These are phyloP conservation scores for Penicillium simplicissimum DNA, from an alignment of 495 filamentous ascomycete genomes.

Conservation along the genomic window DNA sequence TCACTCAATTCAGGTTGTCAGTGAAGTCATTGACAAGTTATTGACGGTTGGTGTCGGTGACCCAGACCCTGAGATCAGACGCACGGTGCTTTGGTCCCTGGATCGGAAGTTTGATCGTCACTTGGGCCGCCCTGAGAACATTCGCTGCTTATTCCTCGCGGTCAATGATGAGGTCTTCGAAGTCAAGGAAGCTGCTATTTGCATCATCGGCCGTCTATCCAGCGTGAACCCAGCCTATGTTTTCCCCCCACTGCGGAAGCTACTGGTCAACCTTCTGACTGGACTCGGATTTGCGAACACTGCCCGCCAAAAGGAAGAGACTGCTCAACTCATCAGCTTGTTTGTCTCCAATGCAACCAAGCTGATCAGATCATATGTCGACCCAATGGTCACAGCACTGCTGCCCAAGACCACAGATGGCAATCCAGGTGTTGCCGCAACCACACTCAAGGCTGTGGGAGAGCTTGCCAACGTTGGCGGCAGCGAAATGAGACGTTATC, in stretches of 20 bases:
- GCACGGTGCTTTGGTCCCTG: slow-evolving; percentile 81
- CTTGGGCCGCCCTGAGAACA: slow-evolving; percentile 92
- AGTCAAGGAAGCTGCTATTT: slow-evolving; percentile 90
- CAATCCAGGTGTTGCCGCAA: slow-evolving; percentile 84
- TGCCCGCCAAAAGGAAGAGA: slow-evolving; percentile 90
- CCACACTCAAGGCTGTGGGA: slow-evolving; percentile 88
- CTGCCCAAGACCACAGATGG: slow-evolving; percentile 83
- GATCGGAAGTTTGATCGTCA: slow-evolving; percentile 95
- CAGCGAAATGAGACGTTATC: slow-evolving; percentile 83
- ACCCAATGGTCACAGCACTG: slow-evolving; percentile 87
- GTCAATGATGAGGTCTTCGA: slow-evolving; percentile 93
- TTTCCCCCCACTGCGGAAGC: slow-evolving; percentile 89
- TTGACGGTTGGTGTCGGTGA: slow-evolving; percentile 94
- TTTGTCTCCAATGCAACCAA: slow-evolving; percentile 88
- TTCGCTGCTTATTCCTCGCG: slow-evolving; percentile 89
- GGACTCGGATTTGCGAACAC: slow-evolving; percentile 96
- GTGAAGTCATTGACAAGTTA: slow-evolving; percentile 94
- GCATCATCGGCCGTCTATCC: slow-evolving; percentile 92
- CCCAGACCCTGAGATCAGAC: slow-evolving; percentile 81
- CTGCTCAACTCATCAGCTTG: slow-evolving; percentile 86
- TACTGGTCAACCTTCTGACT: slow-evolving; percentile 91
- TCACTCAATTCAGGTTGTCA: slow-evolving; percentile 93
- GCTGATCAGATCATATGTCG: slow-evolving; percentile 91
- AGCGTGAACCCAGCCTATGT: slow-evolving; percentile 94
- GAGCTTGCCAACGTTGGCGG: slow-evolving; percentile 93